Conservation (phyloP, 495 filamentous ascomycete genomes). For the Aspergillus affinis region DNA sequence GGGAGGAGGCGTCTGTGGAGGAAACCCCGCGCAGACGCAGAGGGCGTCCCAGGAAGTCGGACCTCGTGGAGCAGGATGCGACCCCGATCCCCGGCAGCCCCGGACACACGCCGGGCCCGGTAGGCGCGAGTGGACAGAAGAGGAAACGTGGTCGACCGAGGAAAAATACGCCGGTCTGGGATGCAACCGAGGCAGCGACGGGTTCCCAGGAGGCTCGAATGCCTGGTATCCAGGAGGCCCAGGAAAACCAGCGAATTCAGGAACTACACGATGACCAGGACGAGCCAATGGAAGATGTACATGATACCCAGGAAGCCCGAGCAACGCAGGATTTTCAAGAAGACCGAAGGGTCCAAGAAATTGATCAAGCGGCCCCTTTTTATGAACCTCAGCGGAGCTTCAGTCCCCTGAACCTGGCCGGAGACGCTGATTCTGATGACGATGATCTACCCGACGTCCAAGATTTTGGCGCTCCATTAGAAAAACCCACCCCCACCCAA, state of each 20-base stretch:
- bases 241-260: neutral
- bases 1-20: constrained; percentile 34
- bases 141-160: constrained; percentile 41
- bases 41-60: constrained; percentile 49
- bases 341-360: neutral
- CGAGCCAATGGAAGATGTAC: neutral
- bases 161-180: constrained; percentile 32
- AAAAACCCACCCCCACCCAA: constrained; percentile 24
- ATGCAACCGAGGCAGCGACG: constrained; percentile 8
- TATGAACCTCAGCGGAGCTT: constrained; percentile 19
- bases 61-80: constrained; percentile 24
- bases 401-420: constrained; percentile 30
- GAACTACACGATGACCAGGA: neutral
- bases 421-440: constrained; percentile 21
- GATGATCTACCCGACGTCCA: constrained; percentile 16
- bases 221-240: neutral
- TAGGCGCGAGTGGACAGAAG: constrained; percentile 25
- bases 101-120: constrained; percentile 34
- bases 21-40: constrained; percentile 39
- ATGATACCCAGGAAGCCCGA: neutral
- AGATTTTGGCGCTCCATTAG: constrained; percentile 22
- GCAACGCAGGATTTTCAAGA: neutral
- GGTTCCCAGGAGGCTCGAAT: neutral
- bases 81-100: constrained; percentile 40
- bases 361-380: constrained; percentile 7